Evolutionary conservation across 495 filamentous ascomycete genomes (phyloP).

Genomic region (Symbiotaphrina buchneri): DNA sequence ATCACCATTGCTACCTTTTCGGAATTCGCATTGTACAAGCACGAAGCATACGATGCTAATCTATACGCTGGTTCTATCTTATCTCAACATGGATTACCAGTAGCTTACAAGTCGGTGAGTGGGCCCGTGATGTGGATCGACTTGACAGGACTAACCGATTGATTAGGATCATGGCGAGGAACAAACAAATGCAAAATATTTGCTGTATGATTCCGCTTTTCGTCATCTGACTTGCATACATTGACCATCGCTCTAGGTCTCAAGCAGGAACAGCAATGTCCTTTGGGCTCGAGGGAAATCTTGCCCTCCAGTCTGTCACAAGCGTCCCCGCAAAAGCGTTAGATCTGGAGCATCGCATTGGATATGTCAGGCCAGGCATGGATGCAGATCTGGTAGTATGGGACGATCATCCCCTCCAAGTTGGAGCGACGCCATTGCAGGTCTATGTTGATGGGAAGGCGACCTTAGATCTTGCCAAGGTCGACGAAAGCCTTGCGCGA

Average conservation of each 20-base stretch:
- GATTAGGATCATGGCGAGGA: slow-evolving; percentile 14
- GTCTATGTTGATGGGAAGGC: slow-evolving; percentile 42
- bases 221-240: neutral
- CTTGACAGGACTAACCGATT: neutral
- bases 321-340: slow-evolving; percentile 34
- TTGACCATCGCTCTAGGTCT: slow-evolving; percentile 16
- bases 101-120: slow-evolving; percentile 20
- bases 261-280: slow-evolving; percentile 37
- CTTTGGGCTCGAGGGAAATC: slow-evolving; percentile 35
- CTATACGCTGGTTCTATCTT: slow-evolving; percentile 36
- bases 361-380: slow-evolving; percentile 35
- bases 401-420: slow-evolving; percentile 38
- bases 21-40: slow-evolving; percentile 40
- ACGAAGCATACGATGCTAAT: slow-evolving; percentile 33
- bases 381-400: slow-evolving; percentile 46
- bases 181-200: slow-evolving; percentile 18
- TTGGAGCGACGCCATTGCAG: slow-evolving; percentile 35
- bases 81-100: slow-evolving; percentile 29
- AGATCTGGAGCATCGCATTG: slow-evolving; percentile 31
- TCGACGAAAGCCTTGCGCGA: slow-evolving; percentile 15
- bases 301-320: slow-evolving; percentile 35
- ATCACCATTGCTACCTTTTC: slow-evolving; percentile 31
- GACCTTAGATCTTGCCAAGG: too few species aligned
- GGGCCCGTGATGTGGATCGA: neutral
- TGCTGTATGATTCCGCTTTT: slow-evolving; percentile 13